These are phyloP conservation scores for Pseudoturritis turrita DNA, from an alignment of 345 rosid genomes.

Conservation along the genomic window DNA sequence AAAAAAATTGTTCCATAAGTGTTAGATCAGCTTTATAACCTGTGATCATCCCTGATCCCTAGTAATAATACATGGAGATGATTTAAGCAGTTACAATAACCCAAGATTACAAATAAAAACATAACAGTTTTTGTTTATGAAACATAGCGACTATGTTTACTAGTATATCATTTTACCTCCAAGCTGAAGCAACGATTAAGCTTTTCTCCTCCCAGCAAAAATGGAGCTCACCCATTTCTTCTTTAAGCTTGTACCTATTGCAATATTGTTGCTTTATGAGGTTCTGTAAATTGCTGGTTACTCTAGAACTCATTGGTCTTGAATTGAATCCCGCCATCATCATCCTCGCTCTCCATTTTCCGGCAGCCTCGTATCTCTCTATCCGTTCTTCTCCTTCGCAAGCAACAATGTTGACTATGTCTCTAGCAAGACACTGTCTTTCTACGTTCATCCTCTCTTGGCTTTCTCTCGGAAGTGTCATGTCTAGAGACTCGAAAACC, in stretches of 20 bases:
- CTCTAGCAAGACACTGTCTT: slow-evolving; percentile 90
- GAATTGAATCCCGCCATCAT: slow-evolving; percentile 82
- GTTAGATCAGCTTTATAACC: slow-evolving; percentile 28
- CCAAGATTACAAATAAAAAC: slow-evolving; percentile 4
- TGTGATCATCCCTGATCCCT: slow-evolving; percentile 17
- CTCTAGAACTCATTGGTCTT: slow-evolving; percentile 53
- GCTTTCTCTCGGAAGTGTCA: slow-evolving; percentile 83
- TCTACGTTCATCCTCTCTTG: slow-evolving; percentile 97
- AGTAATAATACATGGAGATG: slow-evolving; percentile 26
- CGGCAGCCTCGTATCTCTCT: slow-evolving; percentile 84
- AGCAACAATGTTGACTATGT: slow-evolving; percentile 87
- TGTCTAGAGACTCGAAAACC: slow-evolving; percentile 89
- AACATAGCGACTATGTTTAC: not conserved
- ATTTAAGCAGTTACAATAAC: slow-evolving; percentile 16
- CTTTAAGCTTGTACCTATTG: slow-evolving; percentile 55
- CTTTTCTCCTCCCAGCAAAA: slow-evolving; percentile 89
- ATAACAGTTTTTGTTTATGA: not conserved
- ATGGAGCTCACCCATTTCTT: slow-evolving; percentile 63
- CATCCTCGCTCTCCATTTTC: slow-evolving; percentile 97
- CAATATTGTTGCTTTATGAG: slow-evolving; percentile 58
- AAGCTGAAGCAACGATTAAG: slow-evolving; percentile 85
- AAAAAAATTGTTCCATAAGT: not conserved
- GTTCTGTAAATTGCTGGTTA: slow-evolving; percentile 43
- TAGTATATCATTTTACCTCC: slow-evolving; percentile 59
- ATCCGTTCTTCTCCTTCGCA: slow-evolving; percentile 97